Evolutionary conservation across 805 yeast species (phyloP), one percentile per base, ranked within the genome.

Genomic region (Candida broadrunensis): DNA sequence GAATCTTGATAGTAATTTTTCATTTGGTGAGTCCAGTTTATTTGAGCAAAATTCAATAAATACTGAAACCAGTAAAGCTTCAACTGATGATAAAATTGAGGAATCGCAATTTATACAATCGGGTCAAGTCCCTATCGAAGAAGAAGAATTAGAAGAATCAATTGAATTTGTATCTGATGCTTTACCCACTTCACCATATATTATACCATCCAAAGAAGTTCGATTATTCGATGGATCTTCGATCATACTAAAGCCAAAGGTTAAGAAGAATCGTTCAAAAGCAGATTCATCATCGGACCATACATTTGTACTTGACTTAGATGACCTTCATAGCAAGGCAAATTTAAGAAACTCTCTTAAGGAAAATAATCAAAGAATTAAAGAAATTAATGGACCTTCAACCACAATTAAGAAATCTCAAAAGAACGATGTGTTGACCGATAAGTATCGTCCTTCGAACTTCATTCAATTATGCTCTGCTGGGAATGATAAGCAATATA

Each of bases 401-500:
- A 39, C 23, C 17, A 25, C 32, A 11, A 19, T 24, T 3, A 21
- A 32, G 27, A 33, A 15, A 19, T 16, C 14, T 8, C 41, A 41
- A n/a, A 31, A 37, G 17, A 43, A 43, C 4, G 46, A 47, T 29
- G 41, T 60, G 2, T 70, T 73, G 73, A 50, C 71, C 2, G 74
- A 70, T 30, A 68, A 68, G 50, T 70, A 70, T 45, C 48, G 61
- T 23, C 75, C 75, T 4, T 44, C 39, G 12, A 44, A 48, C 16
- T 70, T 60, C 44, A 38, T 69, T 11, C 61, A 67, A 36, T 52
- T 70, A 32, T 68, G 74, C 44, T 58, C 72, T 0, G 74, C 70
- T 2, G 75, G 75, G n/a, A 70, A 70, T 46, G 75, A 70, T 45
- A 59, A 53, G 33, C 72, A 56, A 45, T 68, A 65, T 44, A 52